Percentiles rank a stretch among this genome's conserved stretches.
Conservation (phyloP, 2,329 filamentous ascomycete genomes). For the Fusarium avenaceum region DNA sequence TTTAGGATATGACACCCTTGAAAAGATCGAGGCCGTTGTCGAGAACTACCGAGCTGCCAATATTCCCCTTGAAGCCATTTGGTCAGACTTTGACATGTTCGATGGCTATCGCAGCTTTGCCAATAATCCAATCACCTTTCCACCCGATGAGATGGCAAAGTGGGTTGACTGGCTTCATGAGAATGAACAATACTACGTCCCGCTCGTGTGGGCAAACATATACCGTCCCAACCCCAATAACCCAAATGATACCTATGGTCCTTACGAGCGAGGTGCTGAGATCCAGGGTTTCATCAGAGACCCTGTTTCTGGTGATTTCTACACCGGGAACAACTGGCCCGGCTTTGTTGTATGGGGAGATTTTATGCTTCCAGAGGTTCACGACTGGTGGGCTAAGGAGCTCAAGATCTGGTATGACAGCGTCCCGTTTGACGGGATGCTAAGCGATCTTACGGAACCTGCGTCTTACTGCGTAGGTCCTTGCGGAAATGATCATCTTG, state of each 20-base stretch:
- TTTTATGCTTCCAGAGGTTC: not conserved
- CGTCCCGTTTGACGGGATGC: slow-evolving; percentile 2
- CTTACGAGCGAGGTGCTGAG: not conserved
- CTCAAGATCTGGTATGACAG: slow-evolving; percentile 6
- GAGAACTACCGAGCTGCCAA: slow-evolving; percentile 16
- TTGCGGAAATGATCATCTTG: not conserved
- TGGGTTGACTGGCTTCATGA: slow-evolving; percentile 1
- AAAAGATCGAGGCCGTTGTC: not conserved
- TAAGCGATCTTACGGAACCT: not conserved
- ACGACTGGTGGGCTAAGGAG: not conserved
- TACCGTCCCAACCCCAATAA: not conserved
- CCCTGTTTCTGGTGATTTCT: slow-evolving; percentile 2
- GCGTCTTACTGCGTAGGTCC: slow-evolving; percentile 6
- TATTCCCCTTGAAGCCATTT: slow-evolving; percentile 15
- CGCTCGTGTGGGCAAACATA: slow-evolving; percentile 2
- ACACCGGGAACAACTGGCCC: slow-evolving; percentile 7
- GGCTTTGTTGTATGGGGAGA: slow-evolving; percentile 8
- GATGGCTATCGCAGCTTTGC: slow-evolving; percentile 21
- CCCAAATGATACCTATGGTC: slow-evolving; percentile 2
- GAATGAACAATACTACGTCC: slow-evolving; percentile 8
- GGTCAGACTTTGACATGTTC: slow-evolving; percentile 27
- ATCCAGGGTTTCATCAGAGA: slow-evolving; percentile 4
- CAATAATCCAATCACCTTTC: slow-evolving; percentile 17
- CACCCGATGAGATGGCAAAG: slow-evolving; percentile 1
- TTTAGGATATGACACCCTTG: slow-evolving; percentile 1